phyloP scores from a whole-genome alignment of 2,329 filamentous ascomycete genomes.

The Dactylellina drechsleri region DNA sequence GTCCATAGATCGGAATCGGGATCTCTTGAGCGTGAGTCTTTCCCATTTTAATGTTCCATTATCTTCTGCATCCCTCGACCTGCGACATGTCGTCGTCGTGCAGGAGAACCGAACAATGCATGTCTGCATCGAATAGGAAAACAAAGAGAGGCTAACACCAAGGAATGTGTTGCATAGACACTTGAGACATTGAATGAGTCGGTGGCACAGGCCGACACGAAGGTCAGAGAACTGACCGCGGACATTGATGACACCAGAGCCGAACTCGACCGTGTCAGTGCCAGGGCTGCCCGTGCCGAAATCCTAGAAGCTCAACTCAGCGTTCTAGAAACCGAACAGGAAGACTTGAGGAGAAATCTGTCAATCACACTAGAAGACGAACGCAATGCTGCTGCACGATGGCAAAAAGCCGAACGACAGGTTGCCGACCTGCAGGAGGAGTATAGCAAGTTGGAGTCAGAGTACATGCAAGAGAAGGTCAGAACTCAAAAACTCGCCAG shows the following conservation, averaged over 20 bases:
- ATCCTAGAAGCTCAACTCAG: conserved; percentile 83
- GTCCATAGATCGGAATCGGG: conserved; percentile 83
- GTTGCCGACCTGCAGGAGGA: conserved; percentile 84
- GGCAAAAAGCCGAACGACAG: conserved; percentile 83
- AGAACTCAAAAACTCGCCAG: conserved; percentile 67
- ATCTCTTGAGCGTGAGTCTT: conserved; percentile 70
- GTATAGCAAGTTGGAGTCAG: conserved; percentile 85
- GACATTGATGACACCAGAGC: conserved; percentile 58
- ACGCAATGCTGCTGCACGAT: conserved; percentile 80
- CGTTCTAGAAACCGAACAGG: conserved; percentile 83
- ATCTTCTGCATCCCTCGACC: background rate
- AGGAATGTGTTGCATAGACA: conserved; percentile 64
- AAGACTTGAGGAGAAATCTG: conserved; percentile 74
- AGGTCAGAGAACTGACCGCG: conserved; percentile 73
- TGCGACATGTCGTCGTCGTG: conserved; percentile 19
- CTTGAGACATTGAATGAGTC: conserved; percentile 83
- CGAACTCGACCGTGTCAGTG: conserved; percentile 57
- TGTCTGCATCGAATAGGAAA: background rate
- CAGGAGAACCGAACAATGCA: conserved; percentile 19
- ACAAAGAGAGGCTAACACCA: conserved; percentile 27
- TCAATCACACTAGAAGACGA: conserved; percentile 77
- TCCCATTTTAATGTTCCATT: background rate
- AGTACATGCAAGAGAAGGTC: conserved; percentile 63
- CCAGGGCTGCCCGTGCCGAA: conserved; percentile 74
- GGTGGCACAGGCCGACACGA: conserved; percentile 81